Evolutionary conservation across 352 stramenopile genomes (phyloP).

Genomic region (Globisporangium megalacanthum): DNA sequence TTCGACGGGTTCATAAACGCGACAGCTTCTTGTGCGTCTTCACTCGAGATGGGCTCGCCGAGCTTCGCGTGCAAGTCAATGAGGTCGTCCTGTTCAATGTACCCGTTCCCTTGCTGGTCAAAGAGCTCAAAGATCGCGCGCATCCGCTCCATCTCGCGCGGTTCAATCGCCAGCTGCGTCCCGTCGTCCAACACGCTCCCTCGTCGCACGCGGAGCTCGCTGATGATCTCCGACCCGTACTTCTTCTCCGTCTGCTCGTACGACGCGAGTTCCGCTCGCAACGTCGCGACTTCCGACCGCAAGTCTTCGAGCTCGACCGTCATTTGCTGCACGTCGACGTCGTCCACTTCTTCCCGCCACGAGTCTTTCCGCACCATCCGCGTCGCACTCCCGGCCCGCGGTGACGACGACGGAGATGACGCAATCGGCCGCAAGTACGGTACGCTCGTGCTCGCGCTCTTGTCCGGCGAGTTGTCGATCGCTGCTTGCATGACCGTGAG

Average conservation of each 20-base stretch:
- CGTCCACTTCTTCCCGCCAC: slow-evolving; percentile 59
- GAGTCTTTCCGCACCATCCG: slow-evolving; percentile 57
- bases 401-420: slow-evolving; percentile 56
- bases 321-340: slow-evolving; percentile 60
- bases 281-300: slow-evolving; percentile 59
- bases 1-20: slow-evolving; percentile 59
- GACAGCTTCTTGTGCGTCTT: slow-evolving; percentile 70
- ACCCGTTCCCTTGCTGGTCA: slow-evolving; percentile 73
- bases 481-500: slow-evolving; percentile 59
- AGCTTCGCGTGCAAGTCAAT: slow-evolving; percentile 79
- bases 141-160: slow-evolving; percentile 83
- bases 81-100: slow-evolving; percentile 73
- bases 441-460: slow-evolving; percentile 53
- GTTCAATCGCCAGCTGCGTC: slow-evolving; percentile 74
- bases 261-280: slow-evolving; percentile 63
- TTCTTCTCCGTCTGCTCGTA: slow-evolving; percentile 81
- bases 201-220: slow-evolving; percentile 41
- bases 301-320: slow-evolving; percentile 69
- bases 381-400: slow-evolving; percentile 25
- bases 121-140: slow-evolving; percentile 81
- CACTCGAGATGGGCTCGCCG: slow-evolving; percentile 69
- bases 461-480: slow-evolving; percentile 64
- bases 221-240: slow-evolving; percentile 55
- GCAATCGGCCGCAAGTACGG: slow-evolving; percentile 65
- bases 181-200: slow-evolving; percentile 72